Evolutionary conservation across 352 stramenopile genomes (phyloP).

Genomic region (Globisporangium iwayamae): DNA sequence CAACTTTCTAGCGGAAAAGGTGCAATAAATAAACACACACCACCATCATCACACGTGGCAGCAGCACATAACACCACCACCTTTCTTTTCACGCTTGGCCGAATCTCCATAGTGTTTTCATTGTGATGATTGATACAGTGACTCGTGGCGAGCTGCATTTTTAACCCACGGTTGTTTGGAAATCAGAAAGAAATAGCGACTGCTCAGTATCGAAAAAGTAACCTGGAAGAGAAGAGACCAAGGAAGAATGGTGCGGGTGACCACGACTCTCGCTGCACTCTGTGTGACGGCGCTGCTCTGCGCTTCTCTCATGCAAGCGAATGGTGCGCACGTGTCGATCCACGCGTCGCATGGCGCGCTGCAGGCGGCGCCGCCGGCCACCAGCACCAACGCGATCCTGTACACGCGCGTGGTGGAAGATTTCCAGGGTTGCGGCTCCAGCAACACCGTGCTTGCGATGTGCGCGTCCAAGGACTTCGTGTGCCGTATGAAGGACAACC

Average conservation of each 20-base stretch:
- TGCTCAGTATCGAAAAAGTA: slow-evolving; percentile 3
- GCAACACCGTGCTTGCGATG: slow-evolving; percentile 28
- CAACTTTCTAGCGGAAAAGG: slow-evolving; percentile 49
- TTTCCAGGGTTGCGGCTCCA: slow-evolving; percentile 24
- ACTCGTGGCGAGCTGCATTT: too few species aligned
- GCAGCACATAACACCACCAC: too few species aligned
- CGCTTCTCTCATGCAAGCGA: neutral
- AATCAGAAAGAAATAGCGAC: neutral
- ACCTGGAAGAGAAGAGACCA: neutral
- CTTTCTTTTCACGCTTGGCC: too few species aligned
- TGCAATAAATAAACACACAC: slow-evolving; percentile 9
- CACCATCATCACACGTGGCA: too few species aligned
- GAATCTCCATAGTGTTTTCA: too few species aligned
- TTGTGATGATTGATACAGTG: too few species aligned
- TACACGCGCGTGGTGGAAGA: slow-evolving; percentile 34
- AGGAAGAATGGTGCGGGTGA: neutral
- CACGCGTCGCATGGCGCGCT: neutral
- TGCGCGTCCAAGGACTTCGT: slow-evolving; percentile 41
- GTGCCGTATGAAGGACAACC: slow-evolving; percentile 40
- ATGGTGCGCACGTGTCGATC: slow-evolving; percentile 3
- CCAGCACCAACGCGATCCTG: slow-evolving; percentile 16
- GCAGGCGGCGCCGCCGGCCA: neutral
- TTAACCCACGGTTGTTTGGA: neutral
- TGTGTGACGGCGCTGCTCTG: neutral
- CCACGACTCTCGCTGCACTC: neutral